Percentiles rank a stretch among this genome's conserved stretches.
Evolutionary conservation across 2,329 filamentous ascomycete species (phyloP).

Genomic region (Parastagonospora nodorum): DNA sequence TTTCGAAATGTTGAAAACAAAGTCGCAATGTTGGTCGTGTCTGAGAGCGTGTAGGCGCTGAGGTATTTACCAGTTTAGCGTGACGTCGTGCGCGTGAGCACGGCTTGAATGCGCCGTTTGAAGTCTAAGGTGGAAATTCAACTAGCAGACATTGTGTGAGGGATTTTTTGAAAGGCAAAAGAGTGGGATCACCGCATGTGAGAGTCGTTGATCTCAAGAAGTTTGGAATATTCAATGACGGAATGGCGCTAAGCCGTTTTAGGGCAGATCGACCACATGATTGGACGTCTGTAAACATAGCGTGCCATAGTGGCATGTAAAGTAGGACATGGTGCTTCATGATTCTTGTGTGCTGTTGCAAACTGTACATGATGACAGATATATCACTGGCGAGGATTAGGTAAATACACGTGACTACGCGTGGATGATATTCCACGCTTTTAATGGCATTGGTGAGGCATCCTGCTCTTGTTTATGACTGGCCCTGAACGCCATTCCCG

Average conservation of each 20-base stretch:
- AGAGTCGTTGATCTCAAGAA: constrained; percentile 5
- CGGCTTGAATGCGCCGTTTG: neutral
- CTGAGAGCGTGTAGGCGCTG: no score
- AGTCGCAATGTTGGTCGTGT: no score
- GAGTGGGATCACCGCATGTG: constrained; percentile 3
- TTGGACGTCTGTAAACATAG: neutral
- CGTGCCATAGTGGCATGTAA: neutral
- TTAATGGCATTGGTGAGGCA: constrained; percentile 11
- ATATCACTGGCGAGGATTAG: no score
- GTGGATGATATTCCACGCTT: neutral
- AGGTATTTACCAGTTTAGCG: no score
- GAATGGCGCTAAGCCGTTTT: neutral
- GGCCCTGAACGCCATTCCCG: constrained; percentile 31
- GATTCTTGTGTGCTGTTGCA: neutral
- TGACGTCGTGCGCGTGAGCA: neutral
- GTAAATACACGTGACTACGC: no score
- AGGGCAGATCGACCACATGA: neutral
- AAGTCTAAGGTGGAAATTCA: constrained; percentile 2
- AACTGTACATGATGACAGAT: no score
- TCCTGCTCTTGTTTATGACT: constrained; percentile 11
- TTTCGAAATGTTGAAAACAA: constrained; percentile 10
- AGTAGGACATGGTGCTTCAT: neutral
- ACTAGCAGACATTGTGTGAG: neutral
- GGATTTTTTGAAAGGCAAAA: neutral
- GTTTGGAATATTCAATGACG: constrained; percentile 14